Conservation (phyloP, 1,139 yeast genomes). For the Pichia inconspicua region DNA sequence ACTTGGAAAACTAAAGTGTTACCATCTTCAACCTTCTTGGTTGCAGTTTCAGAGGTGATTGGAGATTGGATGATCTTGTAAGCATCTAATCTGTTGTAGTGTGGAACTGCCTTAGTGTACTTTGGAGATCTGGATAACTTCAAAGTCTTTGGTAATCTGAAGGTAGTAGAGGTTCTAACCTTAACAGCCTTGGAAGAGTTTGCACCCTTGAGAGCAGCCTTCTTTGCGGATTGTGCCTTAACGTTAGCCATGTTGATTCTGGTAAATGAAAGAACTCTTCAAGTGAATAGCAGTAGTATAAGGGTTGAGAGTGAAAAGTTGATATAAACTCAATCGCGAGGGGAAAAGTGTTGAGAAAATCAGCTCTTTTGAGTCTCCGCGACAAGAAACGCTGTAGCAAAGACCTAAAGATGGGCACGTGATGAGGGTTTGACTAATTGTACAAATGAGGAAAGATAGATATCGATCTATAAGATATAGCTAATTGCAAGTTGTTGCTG, state of each 20-base stretch:
- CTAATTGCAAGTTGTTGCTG: background rate
- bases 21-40: constrained; percentile 99
- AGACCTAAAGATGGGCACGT: background rate
- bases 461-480: too few relatives aligned
- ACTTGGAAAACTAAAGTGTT: constrained; percentile 99
- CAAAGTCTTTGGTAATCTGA: constrained; percentile 97
- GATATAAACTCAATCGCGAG: background rate
- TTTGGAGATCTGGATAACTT: constrained; percentile 90
- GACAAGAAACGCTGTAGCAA: constrained; percentile 10
- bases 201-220: constrained; percentile 97
- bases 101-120: constrained; percentile 96
- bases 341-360: background rate
- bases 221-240: constrained; percentile 97
- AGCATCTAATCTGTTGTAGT: constrained; percentile 94
- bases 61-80: constrained; percentile 93
- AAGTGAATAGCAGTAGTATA: background rate
- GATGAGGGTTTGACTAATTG: background rate
- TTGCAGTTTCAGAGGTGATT: constrained; percentile 97
- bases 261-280: background rate
- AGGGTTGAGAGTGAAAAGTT: background rate
- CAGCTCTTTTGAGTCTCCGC: constrained; percentile 4
- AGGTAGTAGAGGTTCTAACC: constrained; percentile 92
- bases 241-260: constrained; percentile 9
- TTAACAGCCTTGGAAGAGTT: constrained; percentile 84
- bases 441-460: too few relatives aligned